Percentiles rank a stretch among this genome's conserved stretches.
These are phyloP conservation scores for Barnettozyma sucrosica DNA, from an alignment of 805 yeast species.

Conservation along the genomic window DNA sequence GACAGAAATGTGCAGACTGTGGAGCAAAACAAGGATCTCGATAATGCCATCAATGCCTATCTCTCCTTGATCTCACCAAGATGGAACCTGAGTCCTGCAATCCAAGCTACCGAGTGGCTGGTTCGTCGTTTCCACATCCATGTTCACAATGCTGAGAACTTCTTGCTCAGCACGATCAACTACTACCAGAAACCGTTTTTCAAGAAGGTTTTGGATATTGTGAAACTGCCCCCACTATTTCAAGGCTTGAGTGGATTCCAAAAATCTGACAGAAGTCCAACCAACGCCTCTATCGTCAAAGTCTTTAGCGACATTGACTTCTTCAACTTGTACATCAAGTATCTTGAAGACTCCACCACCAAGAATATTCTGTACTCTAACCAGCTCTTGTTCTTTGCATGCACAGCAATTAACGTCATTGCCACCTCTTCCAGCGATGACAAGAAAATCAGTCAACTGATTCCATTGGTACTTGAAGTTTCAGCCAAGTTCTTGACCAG, in stretches of 20 bases:
- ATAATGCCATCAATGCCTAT: constrained; percentile 70
- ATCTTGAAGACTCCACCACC: constrained; percentile 37
- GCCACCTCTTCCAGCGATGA: constrained; percentile 43
- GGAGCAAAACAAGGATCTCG: constrained; percentile 70
- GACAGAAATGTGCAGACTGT: constrained; percentile 80
- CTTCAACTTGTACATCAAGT: constrained; percentile 58
- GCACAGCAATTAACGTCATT: constrained; percentile 63
- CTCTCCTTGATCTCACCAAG: constrained; percentile 69
- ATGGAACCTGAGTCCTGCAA: constrained; percentile 67
- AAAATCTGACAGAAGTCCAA: constrained; percentile 56
- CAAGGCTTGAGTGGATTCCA: constrained; percentile 66
- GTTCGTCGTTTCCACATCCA: constrained; percentile 87
- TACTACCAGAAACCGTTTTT: constrained; percentile 72
- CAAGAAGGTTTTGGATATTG: constrained; percentile 65
- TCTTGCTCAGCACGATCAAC: constrained; percentile 73
- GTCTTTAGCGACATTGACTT: constrained; percentile 68
- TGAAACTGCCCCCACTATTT: constrained; percentile 76
- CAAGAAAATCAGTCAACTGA: constrained; percentile 39
- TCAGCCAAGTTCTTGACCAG: constrained; percentile 50
- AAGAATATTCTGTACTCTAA: constrained; percentile 56
- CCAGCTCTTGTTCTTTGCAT: constrained; percentile 73
- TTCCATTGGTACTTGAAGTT: constrained; percentile 54
- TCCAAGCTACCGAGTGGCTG: constrained; percentile 90
- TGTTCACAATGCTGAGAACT: constrained; percentile 66
- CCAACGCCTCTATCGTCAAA: constrained; percentile 61